Percentiles rank a stretch among this genome's conserved stretches.
These are phyloP conservation scores for Daldinia decipiens DNA, from an alignment of 495 filamentous ascomycete genomes.

Conservation along the genomic window DNA sequence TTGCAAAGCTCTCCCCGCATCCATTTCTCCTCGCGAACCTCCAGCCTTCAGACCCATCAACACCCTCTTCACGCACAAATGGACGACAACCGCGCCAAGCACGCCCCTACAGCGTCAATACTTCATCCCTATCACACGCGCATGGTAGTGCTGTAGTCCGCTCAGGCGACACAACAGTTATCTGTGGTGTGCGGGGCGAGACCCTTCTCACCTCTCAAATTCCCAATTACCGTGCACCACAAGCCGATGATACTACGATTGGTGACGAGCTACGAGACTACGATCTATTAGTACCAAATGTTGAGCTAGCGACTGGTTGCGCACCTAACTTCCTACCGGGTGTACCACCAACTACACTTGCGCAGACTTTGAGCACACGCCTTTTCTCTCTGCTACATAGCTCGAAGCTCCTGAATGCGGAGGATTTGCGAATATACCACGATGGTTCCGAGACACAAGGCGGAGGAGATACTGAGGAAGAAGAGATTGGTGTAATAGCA, in stretches of 20 bases:
- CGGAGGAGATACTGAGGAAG: conserved; percentile 47
- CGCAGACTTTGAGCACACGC: conserved; percentile 83
- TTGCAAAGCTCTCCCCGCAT: conserved; percentile 88
- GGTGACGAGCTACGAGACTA: conserved; percentile 61
- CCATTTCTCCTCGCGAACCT: conserved; percentile 92
- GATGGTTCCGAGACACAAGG: conserved; percentile 56
- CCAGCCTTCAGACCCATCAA: conserved; percentile 63
- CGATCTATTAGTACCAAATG: conserved; percentile 88
- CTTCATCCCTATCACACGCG: conserved; percentile 82
- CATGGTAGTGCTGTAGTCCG: conserved; percentile 90
- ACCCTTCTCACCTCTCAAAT: conserved; percentile 77
- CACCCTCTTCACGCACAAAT: conserved; percentile 74
- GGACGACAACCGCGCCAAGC: conserved; percentile 75
- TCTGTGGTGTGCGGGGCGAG: conserved; percentile 90
- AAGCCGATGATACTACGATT: conserved; percentile 24
- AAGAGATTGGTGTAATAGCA: conserved; percentile 37
- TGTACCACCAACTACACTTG: conserved; percentile 78
- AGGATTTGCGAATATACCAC: conserved; percentile 77
- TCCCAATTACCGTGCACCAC: conserved; percentile 66
- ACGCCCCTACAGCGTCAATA: conserved; percentile 76
- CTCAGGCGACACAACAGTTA: conserved; percentile 86
- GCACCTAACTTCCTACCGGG: conserved; percentile 86
- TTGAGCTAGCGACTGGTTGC: conserved; percentile 90
- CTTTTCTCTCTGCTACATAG: conserved; percentile 78
- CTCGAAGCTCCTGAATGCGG: conserved; percentile 66